These are phyloP conservation scores for Pichia gijzeniarum DNA, from an alignment of 805 yeast genomes.

Conservation along the genomic window DNA sequence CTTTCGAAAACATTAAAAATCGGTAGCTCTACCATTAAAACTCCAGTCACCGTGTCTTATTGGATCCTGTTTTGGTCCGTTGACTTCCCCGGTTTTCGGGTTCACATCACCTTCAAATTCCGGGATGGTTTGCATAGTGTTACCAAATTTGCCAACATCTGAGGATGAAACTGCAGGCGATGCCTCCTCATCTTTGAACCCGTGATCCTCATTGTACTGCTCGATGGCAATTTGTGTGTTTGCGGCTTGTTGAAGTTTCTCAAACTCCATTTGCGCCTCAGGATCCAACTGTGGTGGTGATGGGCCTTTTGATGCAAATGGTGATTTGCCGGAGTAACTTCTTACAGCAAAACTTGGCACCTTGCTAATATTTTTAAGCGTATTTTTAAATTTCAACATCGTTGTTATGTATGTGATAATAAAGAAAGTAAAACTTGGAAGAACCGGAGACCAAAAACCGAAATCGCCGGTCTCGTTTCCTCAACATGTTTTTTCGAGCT, in stretches of 20 bases:
- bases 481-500: too few relatives aligned
- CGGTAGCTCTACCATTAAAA: constrained; percentile 94
- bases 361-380: background rate
- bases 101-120: constrained; percentile 94
- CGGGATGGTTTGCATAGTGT: constrained; percentile 70
- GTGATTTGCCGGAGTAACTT: constrained; percentile 9
- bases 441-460: background rate
- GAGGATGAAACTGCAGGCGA: constrained; percentile 24
- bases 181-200: constrained; percentile 25
- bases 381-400: constrained; percentile 2
- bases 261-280: constrained; percentile 88
- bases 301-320: constrained; percentile 23
- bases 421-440: background rate
- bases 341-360: background rate
- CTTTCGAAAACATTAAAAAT: constrained; percentile 44
- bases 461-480: background rate
- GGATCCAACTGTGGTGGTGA: constrained; percentile 73
- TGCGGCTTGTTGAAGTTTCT: constrained; percentile 74
- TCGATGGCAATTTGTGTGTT: constrained; percentile 72
- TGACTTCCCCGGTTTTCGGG: constrained; percentile 91
- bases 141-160: constrained; percentile 60
- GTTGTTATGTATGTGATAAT: background rate
- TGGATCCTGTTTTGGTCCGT: constrained; percentile 98
- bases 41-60: constrained; percentile 81
- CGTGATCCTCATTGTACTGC: constrained; percentile 47